A percentile compares a stretch with the other conserved stretches of the same genome.
phyloP scores from a whole-genome alignment of 2,329 filamentous ascomycete genomes.

The Claviceps purpurea region DNA sequence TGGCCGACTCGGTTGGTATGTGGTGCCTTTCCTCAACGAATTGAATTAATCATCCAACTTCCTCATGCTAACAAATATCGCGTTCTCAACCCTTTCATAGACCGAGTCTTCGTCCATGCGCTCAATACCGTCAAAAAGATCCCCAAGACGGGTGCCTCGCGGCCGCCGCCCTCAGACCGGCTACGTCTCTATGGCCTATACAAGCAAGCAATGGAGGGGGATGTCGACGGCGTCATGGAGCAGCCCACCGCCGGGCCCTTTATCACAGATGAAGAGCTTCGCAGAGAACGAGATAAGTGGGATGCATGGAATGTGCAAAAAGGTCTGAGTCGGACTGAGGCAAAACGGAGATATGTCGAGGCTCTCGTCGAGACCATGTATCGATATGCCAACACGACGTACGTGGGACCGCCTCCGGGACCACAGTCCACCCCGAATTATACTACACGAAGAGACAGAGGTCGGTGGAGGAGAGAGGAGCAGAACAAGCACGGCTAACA shows the following conservation, averaged over 20 bases:
- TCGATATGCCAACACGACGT: conserved; percentile 78
- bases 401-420: conserved; percentile 19
- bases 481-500: neutral
- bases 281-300: conserved; percentile 58
- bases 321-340: conserved; percentile 74
- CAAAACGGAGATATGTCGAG: conserved; percentile 87
- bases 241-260: conserved; percentile 46
- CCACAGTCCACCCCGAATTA: neutral
- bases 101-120: conserved; percentile 97
- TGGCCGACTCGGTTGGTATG: conserved; percentile 27
- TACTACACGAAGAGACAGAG: neutral
- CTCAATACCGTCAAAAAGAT: conserved; percentile 98
- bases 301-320: conserved; percentile 91
- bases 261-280: conserved; percentile 37
- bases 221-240: conserved; percentile 89
- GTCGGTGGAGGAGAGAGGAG: neutral
- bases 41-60: neutral
- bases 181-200: conserved; percentile 94
- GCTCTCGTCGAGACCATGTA: conserved; percentile 96
- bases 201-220: conserved; percentile 98
- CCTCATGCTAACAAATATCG: conserved; percentile 2
- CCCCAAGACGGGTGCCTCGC: conserved; percentile 77
- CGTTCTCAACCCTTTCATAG: conserved; percentile 30
- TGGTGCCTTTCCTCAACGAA: conserved; percentile 1
- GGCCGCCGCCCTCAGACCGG: conserved; percentile 73